Percentiles rank a stretch among this genome's conserved stretches.
Evolutionary conservation across 176 grass and related monocot genomes (phyloP).

Genomic region (Saccharum spontaneum): DNA sequence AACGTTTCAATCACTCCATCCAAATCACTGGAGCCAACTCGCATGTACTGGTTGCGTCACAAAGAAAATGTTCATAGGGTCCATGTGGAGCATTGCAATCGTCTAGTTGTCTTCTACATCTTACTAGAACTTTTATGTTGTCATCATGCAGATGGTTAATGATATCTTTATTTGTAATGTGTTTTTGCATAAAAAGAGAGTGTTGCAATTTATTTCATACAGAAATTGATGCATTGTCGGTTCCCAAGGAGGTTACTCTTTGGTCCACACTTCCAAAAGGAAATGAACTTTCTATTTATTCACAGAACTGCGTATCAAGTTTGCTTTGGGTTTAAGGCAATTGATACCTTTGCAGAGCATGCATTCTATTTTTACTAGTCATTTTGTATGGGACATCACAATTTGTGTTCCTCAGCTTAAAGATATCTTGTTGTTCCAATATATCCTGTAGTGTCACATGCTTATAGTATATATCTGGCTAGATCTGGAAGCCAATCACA

Average conservation of each 20-base stretch:
- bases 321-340: not conserved
- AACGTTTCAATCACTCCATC: not conserved
- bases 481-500: not conserved
- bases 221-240: not conserved
- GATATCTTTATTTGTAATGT: not conserved
- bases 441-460: not conserved
- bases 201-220: not conserved
- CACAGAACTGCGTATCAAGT: not conserved
- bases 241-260: not conserved
- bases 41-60: not conserved
- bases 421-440: not conserved
- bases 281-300: not conserved
- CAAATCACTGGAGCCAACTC: not conserved
- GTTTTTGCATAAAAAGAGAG: not conserved
- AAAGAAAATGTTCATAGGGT: not conserved
- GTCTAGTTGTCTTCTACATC: not conserved
- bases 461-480: not conserved
- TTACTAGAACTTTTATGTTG: not conserved
- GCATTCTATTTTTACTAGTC: not conserved
- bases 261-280: not conserved
- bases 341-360: not conserved
- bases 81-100: not conserved
- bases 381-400: not conserved
- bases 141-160: not conserved
- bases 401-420: not conserved